A percentile compares a stretch with the other conserved stretches of the same genome.
Conservation (phyloP, 768 basidiomycete species). For the Leccinum aurantiacum region DNA sequence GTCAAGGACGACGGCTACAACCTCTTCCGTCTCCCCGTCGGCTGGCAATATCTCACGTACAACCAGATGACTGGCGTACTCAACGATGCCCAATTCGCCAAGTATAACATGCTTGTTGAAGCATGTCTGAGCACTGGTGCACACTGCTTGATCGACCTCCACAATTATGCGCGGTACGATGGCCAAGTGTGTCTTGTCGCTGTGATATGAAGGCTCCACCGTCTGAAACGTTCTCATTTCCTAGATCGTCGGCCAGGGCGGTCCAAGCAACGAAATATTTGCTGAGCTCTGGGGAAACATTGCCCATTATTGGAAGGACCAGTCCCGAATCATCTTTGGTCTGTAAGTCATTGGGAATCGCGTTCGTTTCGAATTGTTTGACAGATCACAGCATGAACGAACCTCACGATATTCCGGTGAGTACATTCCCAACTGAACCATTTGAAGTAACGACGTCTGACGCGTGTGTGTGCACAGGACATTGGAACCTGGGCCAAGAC, state of each 20-base stretch:
- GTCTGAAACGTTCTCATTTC: not conserved
- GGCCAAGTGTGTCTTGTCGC: constrained; percentile 32
- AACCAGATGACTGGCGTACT: constrained; percentile 41
- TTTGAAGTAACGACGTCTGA: constrained; percentile 40
- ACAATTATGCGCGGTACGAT: constrained; percentile 62
- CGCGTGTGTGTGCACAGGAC: constrained; percentile 18
- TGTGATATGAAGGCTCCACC: not conserved
- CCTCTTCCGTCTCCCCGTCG: constrained; percentile 59
- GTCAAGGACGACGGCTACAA: constrained; percentile 54
- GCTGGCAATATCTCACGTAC: constrained; percentile 55
- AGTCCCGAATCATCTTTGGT: constrained; percentile 49
- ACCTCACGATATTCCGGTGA: constrained; percentile 54
- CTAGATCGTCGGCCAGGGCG: constrained; percentile 62
- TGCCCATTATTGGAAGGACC: constrained; percentile 46
- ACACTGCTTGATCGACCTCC: constrained; percentile 55
- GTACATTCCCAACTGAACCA: constrained; percentile 44
- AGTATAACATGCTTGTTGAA: constrained; percentile 49
- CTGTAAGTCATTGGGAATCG: constrained; percentile 34
- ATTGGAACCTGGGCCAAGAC: constrained; percentile 50
- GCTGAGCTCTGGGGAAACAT: constrained; percentile 53
- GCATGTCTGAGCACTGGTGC: constrained; percentile 49
- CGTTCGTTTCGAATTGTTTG: not conserved
- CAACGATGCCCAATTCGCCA: constrained; percentile 42
- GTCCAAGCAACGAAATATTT: constrained; percentile 54
- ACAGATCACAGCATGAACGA: constrained; percentile 53